These are phyloP conservation scores for Gentiana dahurica DNA, from an alignment of 257 asterid species.

Conservation along the genomic window DNA sequence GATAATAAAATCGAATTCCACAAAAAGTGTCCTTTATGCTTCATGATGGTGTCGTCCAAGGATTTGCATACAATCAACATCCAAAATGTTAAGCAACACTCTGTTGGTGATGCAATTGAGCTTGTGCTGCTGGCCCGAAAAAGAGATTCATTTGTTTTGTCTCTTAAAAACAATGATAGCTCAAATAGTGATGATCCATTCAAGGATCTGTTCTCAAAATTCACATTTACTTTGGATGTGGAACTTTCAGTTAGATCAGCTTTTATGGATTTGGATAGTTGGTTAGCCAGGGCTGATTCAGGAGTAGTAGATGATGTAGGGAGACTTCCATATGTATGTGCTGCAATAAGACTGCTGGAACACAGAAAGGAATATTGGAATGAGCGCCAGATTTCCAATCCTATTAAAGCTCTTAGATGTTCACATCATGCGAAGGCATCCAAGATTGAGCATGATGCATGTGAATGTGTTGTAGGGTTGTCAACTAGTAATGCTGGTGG, in stretches of 20 bases:
- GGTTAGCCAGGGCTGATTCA: conserved; percentile 92
- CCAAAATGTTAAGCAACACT: conserved; percentile 58
- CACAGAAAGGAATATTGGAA: conserved; percentile 73
- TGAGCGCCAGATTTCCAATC: conserved; percentile 30
- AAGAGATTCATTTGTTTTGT: conserved; percentile 54
- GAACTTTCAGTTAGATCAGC: conserved; percentile 78
- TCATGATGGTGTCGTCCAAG: conserved; percentile 70
- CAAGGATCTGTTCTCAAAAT: conserved; percentile 62
- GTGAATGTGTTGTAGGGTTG: conserved; percentile 12
- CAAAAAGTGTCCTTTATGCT: conserved; percentile 91
- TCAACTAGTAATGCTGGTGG: conserved; percentile 16
- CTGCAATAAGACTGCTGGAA: conserved; percentile 75
- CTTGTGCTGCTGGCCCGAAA: conserved; percentile 67
- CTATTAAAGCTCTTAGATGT: conserved; percentile 16
- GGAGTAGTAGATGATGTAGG: conserved; percentile 91
- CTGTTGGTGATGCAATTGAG: conserved; percentile 49
- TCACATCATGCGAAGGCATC: conserved; percentile 6
- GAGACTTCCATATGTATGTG: conserved; percentile 85
- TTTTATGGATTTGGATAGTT: conserved; percentile 71
- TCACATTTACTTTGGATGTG: conserved; percentile 82
- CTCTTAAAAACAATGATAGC: conserved; percentile 42
- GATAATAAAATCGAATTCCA: conserved; percentile 48
- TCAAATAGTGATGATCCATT: conserved; percentile 26
- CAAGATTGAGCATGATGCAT: conserved; percentile 1
- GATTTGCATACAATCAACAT: conserved; percentile 64